phyloP scores from a whole-genome alignment of 371 early-diverging fungal species.

The Rhizopus delemar region DNA sequence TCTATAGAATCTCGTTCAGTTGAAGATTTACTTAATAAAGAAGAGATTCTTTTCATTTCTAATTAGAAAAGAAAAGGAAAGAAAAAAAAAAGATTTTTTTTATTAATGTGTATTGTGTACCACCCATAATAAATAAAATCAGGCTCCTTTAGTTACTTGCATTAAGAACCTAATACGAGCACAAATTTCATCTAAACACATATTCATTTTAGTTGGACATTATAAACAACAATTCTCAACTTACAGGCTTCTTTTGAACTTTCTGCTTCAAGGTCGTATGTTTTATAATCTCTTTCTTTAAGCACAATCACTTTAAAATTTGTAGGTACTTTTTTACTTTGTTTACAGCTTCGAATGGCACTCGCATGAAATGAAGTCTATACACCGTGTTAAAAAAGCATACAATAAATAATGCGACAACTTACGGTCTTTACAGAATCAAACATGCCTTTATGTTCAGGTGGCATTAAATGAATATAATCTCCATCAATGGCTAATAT shows the following conservation, averaged over 20 bases:
- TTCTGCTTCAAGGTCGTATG: constrained; percentile 80
- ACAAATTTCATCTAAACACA: constrained; percentile 47
- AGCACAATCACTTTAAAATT: constrained; percentile 76
- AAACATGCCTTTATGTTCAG: constrained; percentile 80
- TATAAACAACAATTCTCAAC: constrained; percentile 15
- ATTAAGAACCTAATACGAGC: constrained; percentile 43
- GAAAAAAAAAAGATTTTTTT: background rate
- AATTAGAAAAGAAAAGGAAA: constrained; percentile 2
- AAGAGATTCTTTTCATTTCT: constrained; percentile 23
- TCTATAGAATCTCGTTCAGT: background rate
- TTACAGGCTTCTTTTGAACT: constrained; percentile 70
- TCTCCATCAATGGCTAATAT: constrained; percentile 93
- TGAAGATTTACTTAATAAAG: constrained; percentile 8
- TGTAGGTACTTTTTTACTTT: constrained; percentile 70
- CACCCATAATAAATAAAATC: background rate
- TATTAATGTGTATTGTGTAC: background rate
- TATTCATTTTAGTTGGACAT: background rate
- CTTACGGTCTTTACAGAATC: constrained; percentile 81
- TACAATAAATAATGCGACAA: background rate
- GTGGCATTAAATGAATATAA: constrained; percentile 86
- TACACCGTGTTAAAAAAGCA: background rate
- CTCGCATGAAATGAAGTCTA: constrained; percentile 81
- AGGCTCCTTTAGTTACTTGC: constrained; percentile 44
- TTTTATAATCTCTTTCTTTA: constrained; percentile 69
- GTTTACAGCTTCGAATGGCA: constrained; percentile 76